Evolutionary conservation across 192 early-diverging fungal species (phyloP).

Genomic region (Powellomyces hirtus): DNA sequence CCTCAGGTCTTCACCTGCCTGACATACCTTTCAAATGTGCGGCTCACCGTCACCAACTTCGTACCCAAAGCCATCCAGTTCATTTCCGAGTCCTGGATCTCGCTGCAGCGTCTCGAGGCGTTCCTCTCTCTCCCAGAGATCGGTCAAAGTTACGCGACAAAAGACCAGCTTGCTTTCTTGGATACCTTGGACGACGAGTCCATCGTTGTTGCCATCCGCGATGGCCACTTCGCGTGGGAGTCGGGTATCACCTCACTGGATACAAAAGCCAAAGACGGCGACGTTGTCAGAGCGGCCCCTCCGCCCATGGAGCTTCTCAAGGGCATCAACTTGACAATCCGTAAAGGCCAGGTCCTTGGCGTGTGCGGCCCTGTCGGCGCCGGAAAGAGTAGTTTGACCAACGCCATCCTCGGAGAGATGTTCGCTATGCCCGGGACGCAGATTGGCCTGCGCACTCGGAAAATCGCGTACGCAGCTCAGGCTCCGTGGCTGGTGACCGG

Average conservation of each 20-base stretch:
- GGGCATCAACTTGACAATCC: constrained; percentile 31
- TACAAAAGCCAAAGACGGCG: background rate
- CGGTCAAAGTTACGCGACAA: background rate
- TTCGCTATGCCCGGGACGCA: background rate
- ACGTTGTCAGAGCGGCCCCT: background rate
- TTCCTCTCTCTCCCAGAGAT: constrained; percentile 42
- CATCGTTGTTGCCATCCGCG: constrained; percentile 20
- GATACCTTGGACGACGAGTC: constrained; percentile 3
- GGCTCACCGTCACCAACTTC: constrained; percentile 45
- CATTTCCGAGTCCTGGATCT: constrained; percentile 31
- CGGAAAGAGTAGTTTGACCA: constrained; percentile 42
- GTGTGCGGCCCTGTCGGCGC: constrained; percentile 49
- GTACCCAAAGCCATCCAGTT: constrained; percentile 48
- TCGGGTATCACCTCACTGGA: background rate
- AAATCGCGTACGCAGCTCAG: constrained; percentile 44
- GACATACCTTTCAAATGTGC: constrained; percentile 33
- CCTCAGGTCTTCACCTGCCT: constrained; percentile 40
- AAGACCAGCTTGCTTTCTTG: background rate
- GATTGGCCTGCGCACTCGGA: constrained; percentile 13
- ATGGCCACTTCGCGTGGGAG: constrained; percentile 39
- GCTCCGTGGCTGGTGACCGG: constrained; percentile 39
- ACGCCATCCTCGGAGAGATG: constrained; percentile 52
- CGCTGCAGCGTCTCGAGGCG: constrained; percentile 37
- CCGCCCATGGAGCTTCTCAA: constrained; percentile 13
- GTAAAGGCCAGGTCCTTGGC: constrained; percentile 34